phyloP scores from a whole-genome alignment of 23 red algal species.

The Gracilaria domingensis region DNA sequence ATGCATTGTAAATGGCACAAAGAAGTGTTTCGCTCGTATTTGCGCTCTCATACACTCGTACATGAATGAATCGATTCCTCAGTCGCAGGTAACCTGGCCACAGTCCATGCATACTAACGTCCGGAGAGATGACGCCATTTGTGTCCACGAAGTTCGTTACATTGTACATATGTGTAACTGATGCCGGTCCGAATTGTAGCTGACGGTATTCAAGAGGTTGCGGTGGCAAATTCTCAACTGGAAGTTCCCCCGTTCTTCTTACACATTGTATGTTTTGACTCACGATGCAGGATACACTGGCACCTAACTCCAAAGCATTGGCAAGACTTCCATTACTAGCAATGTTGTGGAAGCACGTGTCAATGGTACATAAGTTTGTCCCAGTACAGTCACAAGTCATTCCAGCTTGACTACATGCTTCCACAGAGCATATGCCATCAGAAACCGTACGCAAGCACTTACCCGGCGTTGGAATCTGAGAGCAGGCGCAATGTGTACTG shows the following conservation, averaged over 20 bases:
- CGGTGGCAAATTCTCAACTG: slow-evolving; percentile 5
- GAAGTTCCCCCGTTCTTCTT: slow-evolving; percentile 26
- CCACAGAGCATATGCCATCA: slow-evolving; percentile 26
- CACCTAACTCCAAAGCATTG: slow-evolving; percentile 10
- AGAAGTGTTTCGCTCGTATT: slow-evolving; percentile 20
- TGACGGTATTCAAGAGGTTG: slow-evolving; percentile 29
- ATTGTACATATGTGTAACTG: slow-evolving; percentile 21
- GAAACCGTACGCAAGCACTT: slow-evolving; percentile 36
- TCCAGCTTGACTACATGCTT: slow-evolving; percentile 3
- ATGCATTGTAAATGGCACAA: slow-evolving; percentile 44
- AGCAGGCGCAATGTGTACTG: slow-evolving; percentile 43
- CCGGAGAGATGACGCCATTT: neutral
- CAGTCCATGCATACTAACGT: slow-evolving; percentile 14
- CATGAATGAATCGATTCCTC: slow-evolving; percentile 24
- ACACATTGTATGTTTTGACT: slow-evolving; percentile 43
- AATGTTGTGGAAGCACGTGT: slow-evolving; percentile 8
- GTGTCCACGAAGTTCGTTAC: slow-evolving; percentile 18
- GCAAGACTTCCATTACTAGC: slow-evolving; percentile 8
- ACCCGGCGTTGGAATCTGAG: slow-evolving; percentile 15
- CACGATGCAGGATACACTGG: slow-evolving; percentile 2
- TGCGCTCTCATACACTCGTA: slow-evolving; percentile 27
- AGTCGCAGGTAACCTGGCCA: slow-evolving; percentile 21
- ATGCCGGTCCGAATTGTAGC: slow-evolving; percentile 24
- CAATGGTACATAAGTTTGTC: slow-evolving; percentile 39
- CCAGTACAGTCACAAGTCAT: slow-evolving; percentile 48